phyloP scores from a whole-genome alignment of 371 early-diverging fungal species.

The Actinomortierella wolfii region DNA sequence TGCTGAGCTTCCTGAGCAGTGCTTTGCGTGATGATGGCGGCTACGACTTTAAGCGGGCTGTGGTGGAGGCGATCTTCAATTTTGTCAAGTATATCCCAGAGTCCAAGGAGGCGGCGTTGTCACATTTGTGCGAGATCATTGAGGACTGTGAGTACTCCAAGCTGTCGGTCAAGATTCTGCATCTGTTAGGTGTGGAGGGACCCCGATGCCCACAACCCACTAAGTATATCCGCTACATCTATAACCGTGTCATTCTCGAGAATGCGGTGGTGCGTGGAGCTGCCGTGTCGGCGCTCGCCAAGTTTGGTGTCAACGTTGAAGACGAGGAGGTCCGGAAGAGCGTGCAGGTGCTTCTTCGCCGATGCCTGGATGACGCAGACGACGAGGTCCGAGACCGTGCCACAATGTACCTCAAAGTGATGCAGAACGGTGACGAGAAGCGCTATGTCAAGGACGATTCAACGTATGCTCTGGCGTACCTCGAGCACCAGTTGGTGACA shows the following conservation, averaged over 20 bases:
- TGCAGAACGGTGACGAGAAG: constrained; percentile 65
- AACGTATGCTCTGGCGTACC: constrained; percentile 82
- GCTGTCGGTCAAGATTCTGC: constrained; percentile 93
- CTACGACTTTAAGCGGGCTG: constrained; percentile 93
- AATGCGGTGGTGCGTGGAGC: constrained; percentile 97
- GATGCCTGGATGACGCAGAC: constrained; percentile 96
- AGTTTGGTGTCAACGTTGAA: constrained; percentile 86
- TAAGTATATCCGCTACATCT: constrained; percentile 96
- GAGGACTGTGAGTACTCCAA: constrained; percentile 99
- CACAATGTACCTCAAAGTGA: constrained; percentile 83
- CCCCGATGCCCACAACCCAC: constrained; percentile 91
- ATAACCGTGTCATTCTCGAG: constrained; percentile 97
- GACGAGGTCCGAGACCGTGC: constrained; percentile 99
- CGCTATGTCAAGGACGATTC: constrained; percentile 76
- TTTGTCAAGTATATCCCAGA: constrained; percentile 92
- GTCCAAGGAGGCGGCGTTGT: constrained; percentile 92
- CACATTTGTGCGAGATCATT: constrained; percentile 98
- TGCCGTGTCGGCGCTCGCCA: constrained; percentile 93
- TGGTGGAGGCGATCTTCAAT: constrained; percentile 97
- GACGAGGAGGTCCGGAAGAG: constrained; percentile 79
- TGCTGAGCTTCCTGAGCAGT: constrained; percentile 91
- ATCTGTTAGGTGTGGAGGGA: constrained; percentile 94
- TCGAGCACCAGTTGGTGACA: constrained; percentile 86
- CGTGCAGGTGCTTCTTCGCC: constrained; percentile 82
- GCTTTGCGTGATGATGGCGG: constrained; percentile 98